Conservation (phyloP, 1,284 basidiomycete genomes). For the Mycena sp. region DNA sequence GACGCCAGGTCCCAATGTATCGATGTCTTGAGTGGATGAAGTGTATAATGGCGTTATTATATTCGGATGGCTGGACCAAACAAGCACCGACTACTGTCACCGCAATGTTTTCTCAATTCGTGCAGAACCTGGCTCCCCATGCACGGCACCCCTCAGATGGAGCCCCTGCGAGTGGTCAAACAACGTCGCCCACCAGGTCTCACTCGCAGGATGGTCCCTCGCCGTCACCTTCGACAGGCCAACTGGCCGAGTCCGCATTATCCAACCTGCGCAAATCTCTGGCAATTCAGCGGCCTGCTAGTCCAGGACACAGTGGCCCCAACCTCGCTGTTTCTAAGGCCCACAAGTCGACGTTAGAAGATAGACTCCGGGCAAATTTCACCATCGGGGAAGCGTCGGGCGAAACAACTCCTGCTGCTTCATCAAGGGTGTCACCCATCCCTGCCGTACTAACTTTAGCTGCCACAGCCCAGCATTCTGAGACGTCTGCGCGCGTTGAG, state of each 20-base stretch:
- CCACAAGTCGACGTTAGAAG: constrained; percentile 72
- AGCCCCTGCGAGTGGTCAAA: constrained; percentile 33
- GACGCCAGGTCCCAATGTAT: constrained; percentile 16
- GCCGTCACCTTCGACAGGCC: constrained; percentile 60
- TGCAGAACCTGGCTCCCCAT: constrained; percentile 45
- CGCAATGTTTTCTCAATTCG: constrained; percentile 60
- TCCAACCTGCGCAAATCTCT: constrained; percentile 71
- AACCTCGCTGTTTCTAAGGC: constrained; percentile 26
- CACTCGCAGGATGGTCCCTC: constrained; percentile 46
- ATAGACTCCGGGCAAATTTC: constrained; percentile 72
- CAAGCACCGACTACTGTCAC: not conserved
- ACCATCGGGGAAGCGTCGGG: constrained; percentile 63
- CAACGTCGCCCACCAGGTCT: constrained; percentile 44
- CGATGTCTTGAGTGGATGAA: not conserved
- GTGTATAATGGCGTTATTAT: constrained; percentile 4
- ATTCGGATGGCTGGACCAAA: not conserved
- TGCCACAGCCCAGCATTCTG: constrained; percentile 23
- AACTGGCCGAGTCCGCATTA: constrained; percentile 68
- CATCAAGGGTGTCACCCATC: constrained; percentile 53
- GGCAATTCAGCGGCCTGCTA: constrained; percentile 58
- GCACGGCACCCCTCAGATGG: constrained; percentile 21
- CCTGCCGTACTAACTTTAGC: too few species aligned
- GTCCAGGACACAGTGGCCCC: constrained; percentile 47
- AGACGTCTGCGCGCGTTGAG: not conserved
- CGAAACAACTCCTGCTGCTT: constrained; percentile 52